Conservation (phyloP, 257 asterid species). For the Fraxinus americana region DNA sequence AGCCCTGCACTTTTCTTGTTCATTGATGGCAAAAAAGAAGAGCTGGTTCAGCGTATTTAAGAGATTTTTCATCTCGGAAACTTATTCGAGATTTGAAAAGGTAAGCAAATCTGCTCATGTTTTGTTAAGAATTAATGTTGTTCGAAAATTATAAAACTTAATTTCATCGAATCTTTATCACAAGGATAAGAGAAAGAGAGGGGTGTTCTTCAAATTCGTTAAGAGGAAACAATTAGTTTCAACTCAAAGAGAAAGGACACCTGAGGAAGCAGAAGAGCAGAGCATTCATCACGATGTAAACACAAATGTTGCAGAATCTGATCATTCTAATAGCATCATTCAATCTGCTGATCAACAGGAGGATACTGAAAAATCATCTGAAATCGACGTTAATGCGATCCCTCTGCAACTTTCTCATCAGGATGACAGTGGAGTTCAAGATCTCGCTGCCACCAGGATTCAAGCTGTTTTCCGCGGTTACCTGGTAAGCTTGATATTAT, state of each 20-base stretch:
- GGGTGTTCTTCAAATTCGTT: conserved; percentile 52
- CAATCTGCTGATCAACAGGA: conserved; percentile 25
- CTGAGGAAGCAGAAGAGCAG: conserved; percentile 32
- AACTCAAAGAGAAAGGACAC: conserved; percentile 40
- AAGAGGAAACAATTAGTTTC: conserved; percentile 47
- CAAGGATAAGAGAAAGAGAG: conserved; percentile 61
- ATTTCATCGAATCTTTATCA: not conserved
- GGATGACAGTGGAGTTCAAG: conserved; percentile 29
- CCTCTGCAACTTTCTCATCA: conserved; percentile 15
- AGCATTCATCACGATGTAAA: conserved; percentile 24
- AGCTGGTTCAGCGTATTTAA: conserved; percentile 64
- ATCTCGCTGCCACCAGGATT: conserved; percentile 61
- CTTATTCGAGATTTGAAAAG: conserved; percentile 63
- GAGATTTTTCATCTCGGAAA: conserved; percentile 64
- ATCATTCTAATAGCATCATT: conserved; percentile 9
- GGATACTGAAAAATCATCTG: conserved; percentile 30
- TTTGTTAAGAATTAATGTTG: not conserved
- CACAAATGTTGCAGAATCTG: conserved; percentile 24
- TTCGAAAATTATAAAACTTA: not conserved
- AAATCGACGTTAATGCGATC: conserved; percentile 3
- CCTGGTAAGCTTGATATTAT: conserved; percentile 57
- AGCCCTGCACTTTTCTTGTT: conserved; percentile 25
- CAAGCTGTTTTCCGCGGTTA: conserved; percentile 82
- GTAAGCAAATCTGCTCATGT: conserved; percentile 32
- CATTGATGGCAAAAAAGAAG: conserved; percentile 71